Base-by-base conservation (phyloP, 2,329 filamentous ascomycete genomes). In the Simplicillium sp. region DNA sequence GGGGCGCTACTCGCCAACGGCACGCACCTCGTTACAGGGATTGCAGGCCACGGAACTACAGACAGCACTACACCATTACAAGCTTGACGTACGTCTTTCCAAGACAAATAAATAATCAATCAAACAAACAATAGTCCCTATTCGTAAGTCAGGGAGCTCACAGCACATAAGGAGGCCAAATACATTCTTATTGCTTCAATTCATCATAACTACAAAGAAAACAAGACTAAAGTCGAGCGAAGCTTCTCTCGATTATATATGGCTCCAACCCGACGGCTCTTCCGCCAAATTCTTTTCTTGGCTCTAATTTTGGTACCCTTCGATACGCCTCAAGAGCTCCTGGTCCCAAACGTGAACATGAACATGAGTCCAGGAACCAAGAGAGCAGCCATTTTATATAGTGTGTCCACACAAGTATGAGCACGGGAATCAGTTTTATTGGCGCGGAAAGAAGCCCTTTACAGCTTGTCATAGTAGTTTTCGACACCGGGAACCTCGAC, bases 401-500 rank as follows among this genome's bases (percentile, higher is more conserved):
- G 50, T 53, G 59, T 57, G 61, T 59, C 59, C 61, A 57, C 15
- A 15, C 31, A 15, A 33, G 31, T 51, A 56, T 55, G 54, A 64
- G 60, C 66, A 65, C 60, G 55, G 61, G 57, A 58, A 58, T 55
- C 57, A 60, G 61, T 60, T 70, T 62, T 64, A 65, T 69, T 58
- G 61, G 58, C 59, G 58, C 56, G 55, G 57, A 54, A 53, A 57
- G 55, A 60, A 64, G 55, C 56, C 59, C 60, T 66, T 78, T 95
- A 96, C 75, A 96, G 82, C 84, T 96, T 96, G 83, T 96, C 88
- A 73, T 95, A 95, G 84, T 94, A 95, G 80, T 96, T 94, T 65
- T 87, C 87, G 74, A 88, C 82, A 66, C 84, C 86, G 58, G 92
- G 90, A 65, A 96, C 85, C 60, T 87, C 80, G 62, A 84, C 73